A percentile compares a stretch with the other conserved stretches of the same genome.
Evolutionary conservation across 331 rosid species (phyloP).

Genomic region (Malus hybrid): DNA sequence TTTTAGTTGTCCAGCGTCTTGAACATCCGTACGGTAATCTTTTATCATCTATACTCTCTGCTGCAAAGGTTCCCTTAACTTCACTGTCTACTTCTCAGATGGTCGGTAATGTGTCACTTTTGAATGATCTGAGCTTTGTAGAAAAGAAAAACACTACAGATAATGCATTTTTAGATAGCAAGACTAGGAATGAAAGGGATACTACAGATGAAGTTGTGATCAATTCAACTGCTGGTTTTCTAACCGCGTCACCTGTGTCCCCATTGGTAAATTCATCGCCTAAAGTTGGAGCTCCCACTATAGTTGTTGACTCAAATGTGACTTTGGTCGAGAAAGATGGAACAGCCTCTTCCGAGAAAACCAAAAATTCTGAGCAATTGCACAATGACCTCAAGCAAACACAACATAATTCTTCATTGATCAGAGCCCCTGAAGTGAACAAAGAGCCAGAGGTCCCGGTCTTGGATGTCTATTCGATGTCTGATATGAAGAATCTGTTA

Average conservation of each 20-base stretch:
- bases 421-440: constrained; percentile 19
- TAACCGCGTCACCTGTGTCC: constrained; percentile 20
- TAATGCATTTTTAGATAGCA: constrained; percentile 14
- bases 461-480: constrained; percentile 46
- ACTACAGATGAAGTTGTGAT: constrained; percentile 11
- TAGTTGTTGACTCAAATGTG: constrained; percentile 17
- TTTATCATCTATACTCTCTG: constrained; percentile 37
- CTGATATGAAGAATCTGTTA: constrained; percentile 63
- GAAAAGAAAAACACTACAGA: constrained; percentile 14
- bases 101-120: constrained; percentile 10
- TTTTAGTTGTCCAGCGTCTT: constrained; percentile 47
- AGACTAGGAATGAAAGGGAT: constrained; percentile 16
- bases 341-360: constrained; percentile 7
- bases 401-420: constrained; percentile 12
- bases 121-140: constrained; percentile 24
- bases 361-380: constrained; percentile 27
- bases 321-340: constrained; percentile 19
- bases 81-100: constrained; percentile 22
- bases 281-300: constrained; percentile 18
- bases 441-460: constrained; percentile 33
- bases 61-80: constrained; percentile 20
- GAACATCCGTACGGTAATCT: constrained; percentile 56
- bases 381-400: constrained; percentile 1
- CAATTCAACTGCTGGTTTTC: constrained; percentile 15
- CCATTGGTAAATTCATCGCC: constrained; percentile 18